These are phyloP conservation scores for Phaseolus lunatus DNA, from an alignment of 306 rosid genomes.

Conservation along the genomic window DNA sequence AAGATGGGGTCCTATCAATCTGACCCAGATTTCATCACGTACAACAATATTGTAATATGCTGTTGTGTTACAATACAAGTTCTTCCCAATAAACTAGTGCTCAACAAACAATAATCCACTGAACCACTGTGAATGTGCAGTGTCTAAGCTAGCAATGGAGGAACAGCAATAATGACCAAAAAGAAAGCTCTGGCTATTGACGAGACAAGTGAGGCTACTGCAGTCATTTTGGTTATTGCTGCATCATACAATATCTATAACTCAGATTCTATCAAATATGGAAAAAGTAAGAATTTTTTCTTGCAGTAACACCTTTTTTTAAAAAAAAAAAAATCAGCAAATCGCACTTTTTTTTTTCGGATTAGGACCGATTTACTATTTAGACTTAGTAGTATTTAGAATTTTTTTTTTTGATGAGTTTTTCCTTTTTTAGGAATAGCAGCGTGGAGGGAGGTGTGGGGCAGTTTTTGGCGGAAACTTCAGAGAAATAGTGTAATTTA, in stretches of 20 bases:
- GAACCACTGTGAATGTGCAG: constrained; percentile 31
- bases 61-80: neutral
- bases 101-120: constrained; percentile 11
- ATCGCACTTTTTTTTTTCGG: too few relatives aligned
- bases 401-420: too few relatives aligned
- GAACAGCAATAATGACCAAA: constrained; percentile 36
- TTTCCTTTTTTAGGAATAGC: too few relatives aligned
- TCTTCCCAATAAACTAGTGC: constrained; percentile 1
- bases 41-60: constrained; percentile 13
- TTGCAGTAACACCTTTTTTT: too few relatives aligned
- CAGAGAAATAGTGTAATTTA: too few relatives aligned
- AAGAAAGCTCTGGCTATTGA: constrained; percentile 24
- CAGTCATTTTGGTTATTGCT: neutral
- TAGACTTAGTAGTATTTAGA: too few relatives aligned
- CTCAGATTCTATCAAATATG: constrained; percentile 17
- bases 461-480: too few relatives aligned
- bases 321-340: too few relatives aligned
- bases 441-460: too few relatives aligned
- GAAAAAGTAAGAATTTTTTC: too few relatives aligned
- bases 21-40: constrained; percentile 39
- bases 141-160: neutral
- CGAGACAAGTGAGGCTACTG: constrained; percentile 29
- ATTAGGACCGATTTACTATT: too few relatives aligned
- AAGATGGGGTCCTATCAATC: constrained; percentile 7
- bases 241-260: constrained; percentile 26